phyloP scores from a whole-genome alignment of 2,329 filamentous ascomycete species.

The Fusarium chlamydosporum region DNA sequence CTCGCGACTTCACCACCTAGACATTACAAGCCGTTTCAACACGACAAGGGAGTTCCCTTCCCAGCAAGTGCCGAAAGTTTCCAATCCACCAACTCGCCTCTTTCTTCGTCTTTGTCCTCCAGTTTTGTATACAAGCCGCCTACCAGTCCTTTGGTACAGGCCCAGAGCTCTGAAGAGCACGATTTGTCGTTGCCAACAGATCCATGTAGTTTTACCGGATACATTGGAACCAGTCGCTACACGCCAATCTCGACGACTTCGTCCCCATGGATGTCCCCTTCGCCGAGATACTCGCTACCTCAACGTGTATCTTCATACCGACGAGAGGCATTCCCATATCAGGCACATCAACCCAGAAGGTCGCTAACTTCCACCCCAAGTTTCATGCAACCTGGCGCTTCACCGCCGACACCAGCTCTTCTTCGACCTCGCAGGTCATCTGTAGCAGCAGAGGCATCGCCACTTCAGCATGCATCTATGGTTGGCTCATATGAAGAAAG shows the following conservation, averaged over 20 bases:
- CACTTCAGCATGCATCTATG: slow-evolving; percentile 91
- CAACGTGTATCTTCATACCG: slow-evolving; percentile 58
- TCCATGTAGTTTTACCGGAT: slow-evolving; percentile 63
- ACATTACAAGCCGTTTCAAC: slow-evolving; percentile 63
- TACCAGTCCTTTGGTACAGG: slow-evolving; percentile 92
- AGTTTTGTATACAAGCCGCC: slow-evolving; percentile 89
- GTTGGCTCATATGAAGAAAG: slow-evolving; percentile 98
- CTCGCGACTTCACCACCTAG: slow-evolving; percentile 70
- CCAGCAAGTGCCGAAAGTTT: slow-evolving; percentile 56
- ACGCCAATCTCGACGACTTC: slow-evolving; percentile 76
- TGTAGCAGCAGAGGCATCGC: slow-evolving; percentile 78
- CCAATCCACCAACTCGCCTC: slow-evolving; percentile 67
- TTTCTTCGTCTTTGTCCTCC: slow-evolving; percentile 80
- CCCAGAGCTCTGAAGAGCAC: slow-evolving; percentile 83
- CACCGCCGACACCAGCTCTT: slow-evolving; percentile 66
- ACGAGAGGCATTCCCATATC: slow-evolving; percentile 76
- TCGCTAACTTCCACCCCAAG: slow-evolving; percentile 75
- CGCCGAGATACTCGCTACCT: slow-evolving; percentile 51
- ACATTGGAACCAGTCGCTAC: slow-evolving; percentile 70
- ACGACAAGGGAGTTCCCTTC: slow-evolving; percentile 55
- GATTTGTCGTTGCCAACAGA: slow-evolving; percentile 70
- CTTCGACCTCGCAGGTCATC: slow-evolving; percentile 76
- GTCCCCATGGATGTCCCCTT: slow-evolving; percentile 60
- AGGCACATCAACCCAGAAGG: slow-evolving; percentile 83
- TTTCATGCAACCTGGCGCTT: slow-evolving; percentile 56